phyloP scores from a whole-genome alignment of 2,329 filamentous ascomycete genomes.

The Pyrenochaeta sp. region DNA sequence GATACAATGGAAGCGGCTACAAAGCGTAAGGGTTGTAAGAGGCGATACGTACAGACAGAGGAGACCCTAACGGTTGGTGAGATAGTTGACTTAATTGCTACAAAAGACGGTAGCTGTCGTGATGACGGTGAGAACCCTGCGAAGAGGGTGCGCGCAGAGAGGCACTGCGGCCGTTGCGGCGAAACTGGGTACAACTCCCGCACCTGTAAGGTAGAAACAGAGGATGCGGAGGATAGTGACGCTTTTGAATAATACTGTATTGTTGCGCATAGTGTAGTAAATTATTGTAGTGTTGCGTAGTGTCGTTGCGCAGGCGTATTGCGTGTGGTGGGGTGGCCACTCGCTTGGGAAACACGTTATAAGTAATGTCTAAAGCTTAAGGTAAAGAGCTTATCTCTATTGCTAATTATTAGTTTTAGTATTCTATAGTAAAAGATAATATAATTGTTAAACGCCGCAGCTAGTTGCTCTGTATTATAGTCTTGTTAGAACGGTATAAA shows the following conservation, averaged over 20 bases:
- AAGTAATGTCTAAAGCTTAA: background rate
- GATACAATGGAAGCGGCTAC: conserved; percentile 6
- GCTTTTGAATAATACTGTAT: background rate
- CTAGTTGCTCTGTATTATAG: no score
- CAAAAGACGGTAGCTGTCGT: conserved; percentile 4
- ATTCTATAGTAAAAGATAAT: no score
- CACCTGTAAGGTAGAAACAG: conserved; percentile 13
- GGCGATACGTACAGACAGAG: conserved; percentile 3
- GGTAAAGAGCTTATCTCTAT: no score
- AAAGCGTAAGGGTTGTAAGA: conserved; percentile 1
- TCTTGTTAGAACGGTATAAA: no score
- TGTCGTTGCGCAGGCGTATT: background rate
- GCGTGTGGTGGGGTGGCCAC: background rate
- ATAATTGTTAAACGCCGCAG: no score
- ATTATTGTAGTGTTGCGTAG: background rate
- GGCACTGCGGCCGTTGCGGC: conserved; percentile 14
- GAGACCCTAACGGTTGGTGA: background rate
- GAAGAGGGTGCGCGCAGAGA: conserved; percentile 12
- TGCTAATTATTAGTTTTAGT: no score
- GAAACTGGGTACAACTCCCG: conserved; percentile 14
- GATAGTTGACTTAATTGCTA: background rate
- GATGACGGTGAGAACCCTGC: conserved; percentile 1
- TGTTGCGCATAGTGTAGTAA: background rate
- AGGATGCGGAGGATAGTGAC: conserved; percentile 14
- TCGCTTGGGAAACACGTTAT: background rate